phyloP scores from a whole-genome alignment of 371 early-diverging fungal species.

The Entomophthora muscae region DNA sequence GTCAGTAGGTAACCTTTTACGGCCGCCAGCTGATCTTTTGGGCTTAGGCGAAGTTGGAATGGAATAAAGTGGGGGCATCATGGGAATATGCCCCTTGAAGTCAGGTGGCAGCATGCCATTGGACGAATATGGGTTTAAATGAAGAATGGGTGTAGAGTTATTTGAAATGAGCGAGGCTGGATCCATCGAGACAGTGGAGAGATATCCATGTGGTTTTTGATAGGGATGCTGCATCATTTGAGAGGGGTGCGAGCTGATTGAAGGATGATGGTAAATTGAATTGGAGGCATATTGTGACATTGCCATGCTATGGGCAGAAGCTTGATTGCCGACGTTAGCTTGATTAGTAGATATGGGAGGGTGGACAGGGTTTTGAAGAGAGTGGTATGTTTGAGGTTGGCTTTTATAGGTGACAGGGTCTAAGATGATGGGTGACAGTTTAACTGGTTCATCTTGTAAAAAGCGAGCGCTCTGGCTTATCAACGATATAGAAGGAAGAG shows the following conservation, averaged over 20 bases:
- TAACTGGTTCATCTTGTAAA: conserved; percentile 15
- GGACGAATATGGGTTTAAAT: neutral
- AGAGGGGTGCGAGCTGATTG: neutral
- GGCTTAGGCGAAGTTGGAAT: neutral
- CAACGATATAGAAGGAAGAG: conserved; percentile 9
- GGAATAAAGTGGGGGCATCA: neutral
- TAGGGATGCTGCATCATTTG: neutral
- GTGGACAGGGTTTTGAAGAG: neutral
- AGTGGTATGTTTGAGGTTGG: conserved; percentile 9
- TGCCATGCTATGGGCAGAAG: neutral
- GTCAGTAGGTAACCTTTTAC: conserved; percentile 5
- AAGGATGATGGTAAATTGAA: neutral
- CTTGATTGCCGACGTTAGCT: neutral
- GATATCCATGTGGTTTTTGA: neutral
- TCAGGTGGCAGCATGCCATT: neutral
- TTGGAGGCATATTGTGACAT: neutral
- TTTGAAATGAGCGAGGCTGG: neutral
- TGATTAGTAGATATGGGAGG: conserved; percentile 1
- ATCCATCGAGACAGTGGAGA: neutral
- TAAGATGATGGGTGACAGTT: conserved; percentile 18
- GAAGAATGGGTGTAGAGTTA: neutral
- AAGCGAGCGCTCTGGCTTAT: conserved; percentile 12
- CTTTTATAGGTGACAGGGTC: conserved; percentile 15
- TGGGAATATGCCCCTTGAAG: neutral
- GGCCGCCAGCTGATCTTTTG: conserved; percentile 8